These are phyloP conservation scores for Paramecium caudatum DNA, from an alignment of 73 alveolate genomes.

Conservation along the genomic window DNA sequence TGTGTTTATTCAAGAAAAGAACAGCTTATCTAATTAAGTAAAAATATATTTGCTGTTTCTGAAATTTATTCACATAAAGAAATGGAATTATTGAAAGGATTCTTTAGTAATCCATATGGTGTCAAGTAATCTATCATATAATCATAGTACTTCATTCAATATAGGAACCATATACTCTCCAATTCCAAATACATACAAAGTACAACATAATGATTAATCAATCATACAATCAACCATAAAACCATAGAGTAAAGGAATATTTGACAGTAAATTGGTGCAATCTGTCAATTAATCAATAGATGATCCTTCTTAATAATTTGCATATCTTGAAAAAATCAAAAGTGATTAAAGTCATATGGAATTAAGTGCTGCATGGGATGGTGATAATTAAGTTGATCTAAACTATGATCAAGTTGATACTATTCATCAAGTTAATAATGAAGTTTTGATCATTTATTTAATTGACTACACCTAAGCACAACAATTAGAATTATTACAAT, in stretches of 20 bases:
- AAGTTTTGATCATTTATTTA: constrained; percentile 19
- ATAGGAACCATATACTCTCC: constrained; percentile 40
- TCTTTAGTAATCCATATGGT: constrained; percentile 40
- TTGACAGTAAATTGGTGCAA: constrained; percentile 41
- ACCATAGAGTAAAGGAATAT: not conserved
- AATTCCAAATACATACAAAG: constrained; percentile 30
- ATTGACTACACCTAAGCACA: not conserved
- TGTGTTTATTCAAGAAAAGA: constrained; percentile 35
- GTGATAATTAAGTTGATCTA: constrained; percentile 10
- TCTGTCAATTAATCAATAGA: constrained; percentile 2
- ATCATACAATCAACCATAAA: not conserved
- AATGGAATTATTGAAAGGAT: constrained; percentile 4
- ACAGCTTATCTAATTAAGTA: not conserved
- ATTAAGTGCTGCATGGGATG: constrained; percentile 36
- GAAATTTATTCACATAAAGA: constrained; percentile 10
- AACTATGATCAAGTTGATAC: constrained; percentile 18
- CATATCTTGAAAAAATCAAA: constrained; percentile 21
- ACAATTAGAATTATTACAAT: not conserved
- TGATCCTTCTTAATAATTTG: constrained; percentile 1
- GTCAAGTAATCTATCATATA: not conserved
- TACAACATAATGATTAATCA: constrained; percentile 43
- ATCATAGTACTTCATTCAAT: constrained; percentile 28
- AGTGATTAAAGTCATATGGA: constrained; percentile 29
- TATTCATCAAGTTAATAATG: not conserved
- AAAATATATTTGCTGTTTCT: not conserved